These are phyloP conservation scores for Alternaria atra DNA, from an alignment of 2,329 filamentous ascomycete genomes.

Conservation along the genomic window DNA sequence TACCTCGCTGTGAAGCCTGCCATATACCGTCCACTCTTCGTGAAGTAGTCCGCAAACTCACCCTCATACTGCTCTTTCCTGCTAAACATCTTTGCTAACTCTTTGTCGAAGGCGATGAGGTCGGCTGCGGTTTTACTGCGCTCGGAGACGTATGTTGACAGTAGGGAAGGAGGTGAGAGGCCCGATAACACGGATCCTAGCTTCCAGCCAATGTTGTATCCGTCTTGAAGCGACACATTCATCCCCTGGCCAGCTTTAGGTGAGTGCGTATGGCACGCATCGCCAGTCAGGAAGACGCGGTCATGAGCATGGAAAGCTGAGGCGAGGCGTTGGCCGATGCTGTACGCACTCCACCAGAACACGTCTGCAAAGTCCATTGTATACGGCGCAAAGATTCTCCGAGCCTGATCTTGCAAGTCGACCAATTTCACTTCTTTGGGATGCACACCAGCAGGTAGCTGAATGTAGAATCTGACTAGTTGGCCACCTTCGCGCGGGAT, in stretches of 20 bases:
- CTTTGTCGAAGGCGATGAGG: conserved; percentile 68
- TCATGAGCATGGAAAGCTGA: conserved; percentile 72
- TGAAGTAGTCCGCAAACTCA: conserved; percentile 66
- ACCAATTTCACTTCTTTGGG: conserved; percentile 63
- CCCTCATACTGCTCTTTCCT: conserved; percentile 56
- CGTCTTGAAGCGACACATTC: conserved; percentile 69
- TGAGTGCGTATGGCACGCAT: conserved; percentile 74
- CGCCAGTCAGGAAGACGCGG: conserved; percentile 74
- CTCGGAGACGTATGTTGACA: conserved; percentile 70
- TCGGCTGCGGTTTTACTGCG: conserved; percentile 58
- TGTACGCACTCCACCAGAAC: conserved; percentile 77
- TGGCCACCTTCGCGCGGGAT: conserved; percentile 64
- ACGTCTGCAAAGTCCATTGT: conserved; percentile 64
- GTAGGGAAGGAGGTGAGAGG: conserved; percentile 62
- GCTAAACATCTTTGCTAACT: conserved; percentile 63
- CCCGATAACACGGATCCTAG: conserved; percentile 55
- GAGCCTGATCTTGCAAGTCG: conserved; percentile 63
- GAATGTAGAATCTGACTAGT: conserved; percentile 70
- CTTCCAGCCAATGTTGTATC: conserved; percentile 68
- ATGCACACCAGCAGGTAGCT: conserved; percentile 61
- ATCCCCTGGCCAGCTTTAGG: conserved; percentile 76
- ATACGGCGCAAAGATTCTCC: conserved; percentile 65
- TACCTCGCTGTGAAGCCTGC: conserved; percentile 68
- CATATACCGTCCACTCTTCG: conserved; percentile 66
- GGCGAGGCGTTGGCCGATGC: conserved; percentile 75